Percentiles rank a stretch among this genome's conserved stretches.
Conservation (phyloP, 805 yeast genomes). For the Wickerhamomyces canadensis region DNA sequence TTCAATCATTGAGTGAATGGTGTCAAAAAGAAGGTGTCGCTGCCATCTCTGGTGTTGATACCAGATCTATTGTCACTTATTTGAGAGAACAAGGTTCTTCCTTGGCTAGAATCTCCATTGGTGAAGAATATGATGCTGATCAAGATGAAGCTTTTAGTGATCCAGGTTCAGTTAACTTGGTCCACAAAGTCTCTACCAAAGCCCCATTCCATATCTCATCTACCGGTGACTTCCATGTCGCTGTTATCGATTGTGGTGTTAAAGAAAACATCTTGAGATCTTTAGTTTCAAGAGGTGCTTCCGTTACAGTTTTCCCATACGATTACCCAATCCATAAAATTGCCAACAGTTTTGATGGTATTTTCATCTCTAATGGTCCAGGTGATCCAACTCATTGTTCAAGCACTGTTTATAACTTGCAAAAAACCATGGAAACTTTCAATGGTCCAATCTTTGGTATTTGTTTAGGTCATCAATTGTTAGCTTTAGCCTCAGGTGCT, state of each 20-base stretch:
- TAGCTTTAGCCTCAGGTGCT: conserved; percentile 94
- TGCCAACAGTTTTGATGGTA: conserved; percentile 90
- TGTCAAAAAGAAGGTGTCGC: conserved; percentile 95
- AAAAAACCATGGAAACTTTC: conserved; percentile 56
- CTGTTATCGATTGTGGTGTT: conserved; percentile 96
- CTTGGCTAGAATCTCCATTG: conserved; percentile 82
- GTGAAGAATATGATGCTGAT: conserved; percentile 87
- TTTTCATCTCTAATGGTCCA: conserved; percentile 93
- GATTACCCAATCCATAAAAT: conserved; percentile 89
- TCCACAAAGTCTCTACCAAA: conserved; percentile 90
- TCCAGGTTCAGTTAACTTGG: conserved; percentile 86
- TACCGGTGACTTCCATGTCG: conserved; percentile 66
- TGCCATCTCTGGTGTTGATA: conserved; percentile 94
- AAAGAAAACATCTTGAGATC: conserved; percentile 96
- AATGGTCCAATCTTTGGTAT: conserved; percentile 93
- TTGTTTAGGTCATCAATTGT: conserved; percentile 94
- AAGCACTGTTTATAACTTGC: conserved; percentile 68
- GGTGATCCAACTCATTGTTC: conserved; percentile 95
- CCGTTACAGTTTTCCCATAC: conserved; percentile 94
- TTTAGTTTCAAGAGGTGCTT: conserved; percentile 90
- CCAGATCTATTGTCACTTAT: conserved; percentile 88
- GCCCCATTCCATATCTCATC: conserved; percentile 87
- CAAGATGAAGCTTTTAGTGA: conserved; percentile 88
- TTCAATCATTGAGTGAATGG: conserved; percentile 92
- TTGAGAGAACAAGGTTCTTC: conserved; percentile 96